A percentile compares a stretch with the other conserved stretches of the same genome.
phyloP scores from a whole-genome alignment of 2,329 filamentous ascomycete genomes.

The Apiospora hydei region DNA sequence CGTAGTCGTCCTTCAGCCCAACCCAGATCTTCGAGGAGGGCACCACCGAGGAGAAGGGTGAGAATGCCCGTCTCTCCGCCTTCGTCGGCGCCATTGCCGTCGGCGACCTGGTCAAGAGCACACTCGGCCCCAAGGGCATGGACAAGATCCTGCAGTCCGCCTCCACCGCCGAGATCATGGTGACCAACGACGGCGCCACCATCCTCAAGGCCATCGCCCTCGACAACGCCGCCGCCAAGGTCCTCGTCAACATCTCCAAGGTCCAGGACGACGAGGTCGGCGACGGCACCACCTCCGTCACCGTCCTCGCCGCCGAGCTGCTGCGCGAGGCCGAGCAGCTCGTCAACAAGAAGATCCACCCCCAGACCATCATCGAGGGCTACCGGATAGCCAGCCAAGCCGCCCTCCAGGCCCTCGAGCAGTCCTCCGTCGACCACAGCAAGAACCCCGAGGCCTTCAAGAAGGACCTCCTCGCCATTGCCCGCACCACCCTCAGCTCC shows the following conservation, averaged over 20 bases:
- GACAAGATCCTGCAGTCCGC: constrained; percentile 97
- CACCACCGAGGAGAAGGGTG: constrained; percentile 96
- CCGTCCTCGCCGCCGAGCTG: constrained; percentile 92
- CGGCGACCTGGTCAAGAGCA: constrained; percentile 96
- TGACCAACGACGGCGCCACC: constrained; percentile 98
- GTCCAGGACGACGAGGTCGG: constrained; percentile 99
- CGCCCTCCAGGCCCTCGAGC: constrained; percentile 83
- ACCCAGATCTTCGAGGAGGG: constrained; percentile 98
- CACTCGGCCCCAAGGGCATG: constrained; percentile 97
- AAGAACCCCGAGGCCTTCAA: constrained; percentile 83
- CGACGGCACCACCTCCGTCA: constrained; percentile 97
- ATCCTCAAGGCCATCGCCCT: constrained; percentile 98
- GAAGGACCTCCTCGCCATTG: constrained; percentile 88
- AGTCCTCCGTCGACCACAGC: constrained; percentile 89
- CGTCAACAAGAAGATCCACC: constrained; percentile 97
- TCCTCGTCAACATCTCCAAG: constrained; percentile 98
- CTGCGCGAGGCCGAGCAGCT: constrained; percentile 96
- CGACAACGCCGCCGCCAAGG: constrained; percentile 97
- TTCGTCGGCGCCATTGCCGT: constrained; percentile 99
- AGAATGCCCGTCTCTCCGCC: constrained; percentile 97
- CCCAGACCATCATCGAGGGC: constrained; percentile 98
- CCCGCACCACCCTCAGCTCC: constrained; percentile 93
- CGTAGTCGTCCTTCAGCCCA: constrained; percentile 71
- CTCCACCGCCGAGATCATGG: constrained; percentile 96
- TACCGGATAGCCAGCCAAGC: constrained; percentile 96